Percentiles rank a stretch among this genome's conserved stretches.
Evolutionary conservation across 768 basidiomycete species (phyloP).

Genomic region (Russula emetica): DNA sequence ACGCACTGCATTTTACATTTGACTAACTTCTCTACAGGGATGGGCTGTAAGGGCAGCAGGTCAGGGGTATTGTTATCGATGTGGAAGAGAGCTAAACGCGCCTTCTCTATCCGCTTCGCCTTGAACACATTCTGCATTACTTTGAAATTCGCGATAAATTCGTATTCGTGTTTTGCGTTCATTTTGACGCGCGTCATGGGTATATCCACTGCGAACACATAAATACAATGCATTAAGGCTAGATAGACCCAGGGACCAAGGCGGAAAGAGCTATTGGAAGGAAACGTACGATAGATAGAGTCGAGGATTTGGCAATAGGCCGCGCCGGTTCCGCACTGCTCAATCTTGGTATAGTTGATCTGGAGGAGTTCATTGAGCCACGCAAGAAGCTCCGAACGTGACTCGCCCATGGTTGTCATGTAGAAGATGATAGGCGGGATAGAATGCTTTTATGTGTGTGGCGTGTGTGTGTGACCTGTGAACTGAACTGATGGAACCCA

Average conservation of each 20-base stretch:
- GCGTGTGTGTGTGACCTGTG: not conserved
- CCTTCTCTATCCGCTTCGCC: conserved; percentile 91
- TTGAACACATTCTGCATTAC: conserved; percentile 92
- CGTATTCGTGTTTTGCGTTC: conserved; percentile 94
- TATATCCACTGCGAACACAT: conserved; percentile 63
- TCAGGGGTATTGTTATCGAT: not conserved
- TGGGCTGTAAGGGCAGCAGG: conserved; percentile 53
- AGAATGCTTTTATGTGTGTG: not conserved
- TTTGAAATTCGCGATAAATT: conserved; percentile 93
- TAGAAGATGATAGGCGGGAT: conserved; percentile 6
- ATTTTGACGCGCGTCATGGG: conserved; percentile 94
- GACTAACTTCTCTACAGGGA: conserved; percentile 88
- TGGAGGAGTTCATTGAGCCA: conserved; percentile 96
- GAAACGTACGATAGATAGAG: conserved; percentile 77
- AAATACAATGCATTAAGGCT: not conserved
- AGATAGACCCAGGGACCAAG: not conserved
- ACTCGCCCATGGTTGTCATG: conserved; percentile 51
- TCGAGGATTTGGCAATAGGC: conserved; percentile 96
- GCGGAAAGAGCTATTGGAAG: not conserved
- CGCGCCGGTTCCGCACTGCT: conserved; percentile 86
- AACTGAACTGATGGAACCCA: not conserved
- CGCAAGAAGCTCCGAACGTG: conserved; percentile 79
- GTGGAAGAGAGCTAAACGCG: conserved; percentile 32
- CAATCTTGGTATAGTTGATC: conserved; percentile 86
- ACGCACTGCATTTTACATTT: conserved; percentile 99